Conservation (phyloP, 1,284 basidiomycete genomes). For the Vanrija sp. region DNA sequence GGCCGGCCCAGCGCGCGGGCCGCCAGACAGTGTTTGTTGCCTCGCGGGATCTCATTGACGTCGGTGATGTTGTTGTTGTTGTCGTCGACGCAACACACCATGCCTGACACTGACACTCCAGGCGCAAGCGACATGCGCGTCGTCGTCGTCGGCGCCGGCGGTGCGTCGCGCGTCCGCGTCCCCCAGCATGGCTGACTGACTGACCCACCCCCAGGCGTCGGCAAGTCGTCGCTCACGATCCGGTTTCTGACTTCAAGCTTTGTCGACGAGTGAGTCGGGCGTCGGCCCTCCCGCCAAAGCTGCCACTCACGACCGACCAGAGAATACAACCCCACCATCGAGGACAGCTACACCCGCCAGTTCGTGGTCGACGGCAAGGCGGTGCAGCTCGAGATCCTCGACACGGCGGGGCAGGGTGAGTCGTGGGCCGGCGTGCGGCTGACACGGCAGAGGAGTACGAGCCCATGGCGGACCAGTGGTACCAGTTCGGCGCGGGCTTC, state of each 20-base stretch:
- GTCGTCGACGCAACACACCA: too few relatives aligned
- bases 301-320: too few relatives aligned
- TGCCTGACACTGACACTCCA: background rate
- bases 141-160: too few relatives aligned
- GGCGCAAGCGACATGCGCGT: too few relatives aligned
- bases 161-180: too few relatives aligned
- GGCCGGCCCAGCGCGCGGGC: too few relatives aligned
- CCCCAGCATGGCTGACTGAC: too few relatives aligned
- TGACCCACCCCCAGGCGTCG: slow-evolving; percentile 35
- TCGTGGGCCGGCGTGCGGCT: too few relatives aligned
- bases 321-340: slow-evolving; percentile 17
- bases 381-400: slow-evolving; percentile 37
- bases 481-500: slow-evolving; percentile 58
- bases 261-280: slow-evolving; percentile 33
- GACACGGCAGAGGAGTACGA: slow-evolving; percentile 35
- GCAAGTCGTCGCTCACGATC: slow-evolving; percentile 36
- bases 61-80: too few relatives aligned
- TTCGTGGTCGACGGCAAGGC: slow-evolving; percentile 31
- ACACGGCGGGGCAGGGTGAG: slow-evolving; percentile 21
- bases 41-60: too few relatives aligned
- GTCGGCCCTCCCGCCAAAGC: too few relatives aligned
- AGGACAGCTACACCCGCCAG: slow-evolving; percentile 33
- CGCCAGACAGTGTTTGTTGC: too few relatives aligned
- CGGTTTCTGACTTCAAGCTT: slow-evolving; percentile 37
- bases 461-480: slow-evolving; percentile 59